Conservation (phyloP, 108 stramenopile species). For the Cyclotella distinguenda region DNA sequence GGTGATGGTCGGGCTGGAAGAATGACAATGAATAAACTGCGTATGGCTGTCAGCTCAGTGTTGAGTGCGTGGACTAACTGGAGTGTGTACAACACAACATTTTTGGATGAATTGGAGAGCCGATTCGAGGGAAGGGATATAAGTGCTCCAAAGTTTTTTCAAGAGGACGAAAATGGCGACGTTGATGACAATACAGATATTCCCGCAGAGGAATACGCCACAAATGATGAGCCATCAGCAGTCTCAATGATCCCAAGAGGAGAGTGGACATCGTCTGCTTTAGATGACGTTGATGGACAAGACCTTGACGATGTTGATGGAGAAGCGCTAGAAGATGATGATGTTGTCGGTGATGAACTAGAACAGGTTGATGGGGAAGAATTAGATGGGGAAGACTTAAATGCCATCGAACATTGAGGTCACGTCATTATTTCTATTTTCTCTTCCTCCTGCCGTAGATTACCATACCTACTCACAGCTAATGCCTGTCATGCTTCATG, state of each 20-base stretch:
- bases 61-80: slow-evolving; percentile 85
- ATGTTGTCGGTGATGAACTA: slow-evolving; percentile 6
- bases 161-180: slow-evolving; percentile 10
- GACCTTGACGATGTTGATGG: slow-evolving; percentile 10
- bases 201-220: slow-evolving; percentile 1
- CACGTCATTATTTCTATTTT: not conserved
- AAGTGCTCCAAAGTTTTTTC: slow-evolving; percentile 2
- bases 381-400: slow-evolving; percentile 21
- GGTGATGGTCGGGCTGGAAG: slow-evolving; percentile 58
- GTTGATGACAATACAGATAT: not conserved
- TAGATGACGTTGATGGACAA: slow-evolving; percentile 10
- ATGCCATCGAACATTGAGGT: slow-evolving; percentile 41
- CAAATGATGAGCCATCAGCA: slow-evolving; percentile 1
- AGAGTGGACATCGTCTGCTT: slow-evolving; percentile 18
- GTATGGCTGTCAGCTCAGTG: slow-evolving; percentile 65
- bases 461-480: too few relatives aligned
- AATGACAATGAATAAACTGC: slow-evolving; percentile 72
- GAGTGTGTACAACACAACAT: slow-evolving; percentile 77
- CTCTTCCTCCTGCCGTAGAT: too few relatives aligned
- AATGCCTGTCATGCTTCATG: too few relatives aligned
- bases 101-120: slow-evolving; percentile 72
- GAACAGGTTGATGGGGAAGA: slow-evolving; percentile 15
- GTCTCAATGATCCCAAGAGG: slow-evolving; percentile 35
- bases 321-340: slow-evolving; percentile 16
- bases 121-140: slow-evolving; percentile 69